Percentiles rank a stretch among this genome's conserved stretches.
Conservation (phyloP, 1,284 basidiomycete genomes). For the Meira miltonrushii region DNA sequence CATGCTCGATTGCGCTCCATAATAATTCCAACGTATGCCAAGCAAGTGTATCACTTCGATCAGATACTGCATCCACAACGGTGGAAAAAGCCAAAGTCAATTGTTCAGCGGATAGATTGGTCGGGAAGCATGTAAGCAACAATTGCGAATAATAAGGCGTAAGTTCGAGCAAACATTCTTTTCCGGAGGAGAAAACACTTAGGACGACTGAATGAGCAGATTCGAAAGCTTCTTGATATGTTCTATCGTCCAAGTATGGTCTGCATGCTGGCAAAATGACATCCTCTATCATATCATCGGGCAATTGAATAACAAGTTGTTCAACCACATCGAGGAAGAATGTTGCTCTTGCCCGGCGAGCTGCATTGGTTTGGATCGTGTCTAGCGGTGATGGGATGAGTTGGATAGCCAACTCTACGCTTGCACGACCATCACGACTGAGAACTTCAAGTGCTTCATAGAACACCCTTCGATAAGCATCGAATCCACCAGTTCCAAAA, state of each 20-base stretch:
- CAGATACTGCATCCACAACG: conserved; percentile 37
- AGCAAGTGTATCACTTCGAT: conserved; percentile 37
- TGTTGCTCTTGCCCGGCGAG: conserved; percentile 15
- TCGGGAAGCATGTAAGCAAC: conserved; percentile 29
- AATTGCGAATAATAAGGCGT: conserved; percentile 45
- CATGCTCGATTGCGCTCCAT: conserved; percentile 24
- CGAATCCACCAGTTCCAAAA: conserved; percentile 36
- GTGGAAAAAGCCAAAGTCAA: conserved; percentile 39
- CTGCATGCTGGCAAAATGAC: conserved; percentile 23
- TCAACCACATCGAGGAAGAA: conserved; percentile 46
- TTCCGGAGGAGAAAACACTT: conserved; percentile 31
- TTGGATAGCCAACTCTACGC: conserved; percentile 25
- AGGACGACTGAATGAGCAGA: conserved; percentile 48
- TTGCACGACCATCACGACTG: conserved; percentile 38
- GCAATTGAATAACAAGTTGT: conserved; percentile 37
- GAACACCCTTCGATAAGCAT: conserved; percentile 44
- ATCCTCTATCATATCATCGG: conserved; percentile 38
- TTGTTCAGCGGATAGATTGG: conserved; percentile 27
- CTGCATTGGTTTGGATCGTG: conserved; percentile 3
- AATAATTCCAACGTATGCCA: conserved; percentile 44
- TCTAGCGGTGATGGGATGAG: conserved; percentile 18
- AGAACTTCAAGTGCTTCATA: conserved; percentile 47
- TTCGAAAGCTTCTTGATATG: conserved; percentile 43
- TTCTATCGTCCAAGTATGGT: not conserved
- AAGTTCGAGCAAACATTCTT: conserved; percentile 29